A percentile compares a stretch with the other conserved stretches of the same genome.
phyloP scores from a whole-genome alignment of 192 early-diverging fungal species.

The Coemansia sp. region DNA sequence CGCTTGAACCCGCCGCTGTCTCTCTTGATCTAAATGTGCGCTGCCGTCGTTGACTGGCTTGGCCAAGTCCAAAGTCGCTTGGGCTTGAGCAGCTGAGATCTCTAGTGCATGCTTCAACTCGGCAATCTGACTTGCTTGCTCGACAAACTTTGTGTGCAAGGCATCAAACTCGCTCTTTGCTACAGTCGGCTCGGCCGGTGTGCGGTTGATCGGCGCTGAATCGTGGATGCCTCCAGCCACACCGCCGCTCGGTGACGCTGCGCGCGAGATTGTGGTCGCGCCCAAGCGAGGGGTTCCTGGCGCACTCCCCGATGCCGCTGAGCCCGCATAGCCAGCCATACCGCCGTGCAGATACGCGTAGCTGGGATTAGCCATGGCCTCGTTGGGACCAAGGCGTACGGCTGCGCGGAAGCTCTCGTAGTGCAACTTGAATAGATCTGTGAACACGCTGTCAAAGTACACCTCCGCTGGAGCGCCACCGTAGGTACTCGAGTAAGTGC shows the following conservation, averaged over 20 bases:
- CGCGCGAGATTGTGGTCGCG: slow-evolving; percentile 21
- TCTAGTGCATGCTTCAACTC: slow-evolving; percentile 28
- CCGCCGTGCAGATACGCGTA: slow-evolving; percentile 42
- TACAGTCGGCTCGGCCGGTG: slow-evolving; percentile 16
- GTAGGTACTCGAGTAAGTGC: slow-evolving; percentile 65
- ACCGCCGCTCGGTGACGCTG: slow-evolving; percentile 30
- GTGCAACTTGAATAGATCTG: slow-evolving; percentile 79
- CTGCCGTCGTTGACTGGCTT: background rate
- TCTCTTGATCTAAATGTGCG: slow-evolving; percentile 22
- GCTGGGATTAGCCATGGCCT: slow-evolving; percentile 34
- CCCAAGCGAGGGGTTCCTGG: slow-evolving; percentile 38
- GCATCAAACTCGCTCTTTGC: slow-evolving; percentile 38
- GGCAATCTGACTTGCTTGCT: slow-evolving; percentile 28
- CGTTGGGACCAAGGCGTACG: slow-evolving; percentile 31
- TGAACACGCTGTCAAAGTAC: slow-evolving; percentile 82
- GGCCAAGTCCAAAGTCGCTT: background rate
- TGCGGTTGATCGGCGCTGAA: background rate
- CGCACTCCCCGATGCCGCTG: slow-evolving; percentile 21
- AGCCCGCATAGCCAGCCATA: slow-evolving; percentile 31
- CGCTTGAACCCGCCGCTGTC: slow-evolving; percentile 13
- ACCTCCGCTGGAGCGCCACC: slow-evolving; percentile 66
- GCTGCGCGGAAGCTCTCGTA: slow-evolving; percentile 63
- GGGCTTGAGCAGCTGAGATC: slow-evolving; percentile 2
- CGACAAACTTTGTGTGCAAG: slow-evolving; percentile 23
- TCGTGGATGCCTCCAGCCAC: background rate